Conservation (phyloP, 1,284 basidiomycete species). For the Boletus nobilissimus region DNA sequence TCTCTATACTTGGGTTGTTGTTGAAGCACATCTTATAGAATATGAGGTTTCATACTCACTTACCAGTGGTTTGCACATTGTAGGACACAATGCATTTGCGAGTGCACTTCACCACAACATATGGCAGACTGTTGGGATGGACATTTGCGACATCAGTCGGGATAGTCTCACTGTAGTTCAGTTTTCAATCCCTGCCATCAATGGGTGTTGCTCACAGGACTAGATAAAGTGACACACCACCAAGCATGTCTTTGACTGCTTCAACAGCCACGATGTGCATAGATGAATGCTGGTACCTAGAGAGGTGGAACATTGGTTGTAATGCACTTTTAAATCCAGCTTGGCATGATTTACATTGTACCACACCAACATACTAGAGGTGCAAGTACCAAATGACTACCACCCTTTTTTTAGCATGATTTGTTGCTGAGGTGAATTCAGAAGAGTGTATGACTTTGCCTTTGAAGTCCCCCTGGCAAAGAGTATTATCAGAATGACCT, state of each 20-base stretch:
- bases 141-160: conserved; percentile 43
- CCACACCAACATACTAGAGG: conserved; percentile 42
- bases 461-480: no score
- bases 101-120: conserved; percentile 27
- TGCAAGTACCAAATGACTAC: conserved; percentile 57
- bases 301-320: conserved; percentile 15
- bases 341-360: conserved; percentile 36
- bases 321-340: not conserved
- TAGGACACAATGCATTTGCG: no score
- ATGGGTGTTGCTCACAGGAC: no score
- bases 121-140: conserved; percentile 33
- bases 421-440: conserved; percentile 47
- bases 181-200: conserved; percentile 14
- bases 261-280: conserved; percentile 40
- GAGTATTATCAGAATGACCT: no score
- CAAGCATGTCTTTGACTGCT: conserved; percentile 26
- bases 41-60: no score
- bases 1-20: no score
- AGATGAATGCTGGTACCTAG: conserved; percentile 45
- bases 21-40: no score
- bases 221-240: conserved; percentile 23
- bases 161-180: conserved; percentile 36
- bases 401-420: conserved; percentile 55
- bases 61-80: no score
- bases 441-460: conserved; percentile 57